A percentile compares a stretch with the other conserved stretches of the same genome.
Conservation (phyloP, 78 protist species). For the Bodo saltans region DNA sequence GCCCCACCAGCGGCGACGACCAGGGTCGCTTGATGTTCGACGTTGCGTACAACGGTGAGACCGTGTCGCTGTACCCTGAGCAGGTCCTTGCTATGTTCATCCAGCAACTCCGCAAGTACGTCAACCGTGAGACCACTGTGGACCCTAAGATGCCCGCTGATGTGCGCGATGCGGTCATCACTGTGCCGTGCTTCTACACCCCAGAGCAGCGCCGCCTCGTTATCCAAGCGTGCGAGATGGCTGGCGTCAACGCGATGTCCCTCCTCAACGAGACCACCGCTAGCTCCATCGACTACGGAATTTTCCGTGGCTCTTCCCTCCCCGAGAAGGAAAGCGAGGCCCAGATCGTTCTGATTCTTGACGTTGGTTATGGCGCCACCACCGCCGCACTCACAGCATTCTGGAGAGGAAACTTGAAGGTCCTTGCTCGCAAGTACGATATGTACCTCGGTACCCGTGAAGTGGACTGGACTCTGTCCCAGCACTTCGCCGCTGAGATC, state of each 20-base stretch:
- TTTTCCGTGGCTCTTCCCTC: slow-evolving; percentile 63
- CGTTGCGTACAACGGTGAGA: slow-evolving; percentile 60
- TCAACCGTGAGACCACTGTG: slow-evolving; percentile 51
- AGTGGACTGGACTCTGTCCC: slow-evolving; percentile 54
- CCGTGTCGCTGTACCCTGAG: slow-evolving; percentile 43
- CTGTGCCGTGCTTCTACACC: slow-evolving; percentile 81
- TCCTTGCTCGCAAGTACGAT: slow-evolving; percentile 54
- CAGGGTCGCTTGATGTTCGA: slow-evolving; percentile 32
- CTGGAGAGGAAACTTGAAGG: slow-evolving; percentile 66
- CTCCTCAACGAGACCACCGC: slow-evolving; percentile 87
- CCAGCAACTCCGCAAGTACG: slow-evolving; percentile 47
- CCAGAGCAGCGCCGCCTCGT: slow-evolving; percentile 80
- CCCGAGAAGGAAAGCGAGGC: slow-evolving; percentile 62
- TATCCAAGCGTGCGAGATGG: slow-evolving; percentile 74
- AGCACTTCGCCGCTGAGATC: slow-evolving; percentile 58
- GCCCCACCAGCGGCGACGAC: not conserved
- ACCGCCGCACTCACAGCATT: slow-evolving; percentile 58
- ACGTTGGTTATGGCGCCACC: slow-evolving; percentile 76
- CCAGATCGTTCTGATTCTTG: slow-evolving; percentile 64
- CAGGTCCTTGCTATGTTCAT: slow-evolving; percentile 76
- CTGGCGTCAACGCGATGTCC: slow-evolving; percentile 78
- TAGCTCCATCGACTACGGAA: slow-evolving; percentile 81
- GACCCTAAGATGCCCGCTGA: slow-evolving; percentile 26
- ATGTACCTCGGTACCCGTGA: slow-evolving; percentile 70
- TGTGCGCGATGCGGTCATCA: slow-evolving; percentile 59